phyloP scores from a whole-genome alignment of 768 basidiomycete species.

The Tricholoma sp. region DNA sequence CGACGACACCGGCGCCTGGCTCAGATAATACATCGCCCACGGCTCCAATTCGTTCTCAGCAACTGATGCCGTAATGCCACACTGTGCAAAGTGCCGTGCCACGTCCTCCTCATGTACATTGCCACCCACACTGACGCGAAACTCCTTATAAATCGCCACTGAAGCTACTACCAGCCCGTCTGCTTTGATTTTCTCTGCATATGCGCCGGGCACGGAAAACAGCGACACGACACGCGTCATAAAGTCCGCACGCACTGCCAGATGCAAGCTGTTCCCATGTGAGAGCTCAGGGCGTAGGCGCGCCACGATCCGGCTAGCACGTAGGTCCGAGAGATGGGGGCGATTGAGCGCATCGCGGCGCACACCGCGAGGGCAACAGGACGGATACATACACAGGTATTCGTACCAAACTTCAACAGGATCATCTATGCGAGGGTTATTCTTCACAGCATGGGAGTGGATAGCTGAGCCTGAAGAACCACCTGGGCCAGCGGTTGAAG shows the following conservation, averaged over 20 bases:
- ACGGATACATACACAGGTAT: slow-evolving; percentile 38
- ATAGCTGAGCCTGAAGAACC: background rate
- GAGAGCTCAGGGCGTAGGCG: slow-evolving; percentile 38
- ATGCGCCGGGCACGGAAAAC: slow-evolving; percentile 36
- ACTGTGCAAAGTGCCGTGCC: slow-evolving; percentile 37
- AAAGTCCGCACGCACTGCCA: slow-evolving; percentile 32
- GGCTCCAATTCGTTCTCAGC: slow-evolving; percentile 33
- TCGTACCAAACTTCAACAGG: slow-evolving; percentile 42
- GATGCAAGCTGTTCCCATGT: slow-evolving; percentile 19
- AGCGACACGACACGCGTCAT: slow-evolving; percentile 34
- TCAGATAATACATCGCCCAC: slow-evolving; percentile 31
- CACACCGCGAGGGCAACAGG: slow-evolving; percentile 45
- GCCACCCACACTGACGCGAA: slow-evolving; percentile 25
- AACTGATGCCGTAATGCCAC: slow-evolving; percentile 32
- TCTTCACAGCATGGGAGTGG: slow-evolving; percentile 18
- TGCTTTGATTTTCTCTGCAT: slow-evolving; percentile 32
- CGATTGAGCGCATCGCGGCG: slow-evolving; percentile 32
- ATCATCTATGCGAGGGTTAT: slow-evolving; percentile 43
- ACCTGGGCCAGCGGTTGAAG: slow-evolving; percentile 7
- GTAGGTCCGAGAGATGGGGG: slow-evolving; percentile 38
- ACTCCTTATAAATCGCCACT: slow-evolving; percentile 25
- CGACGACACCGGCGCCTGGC: slow-evolving; percentile 9
- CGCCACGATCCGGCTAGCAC: slow-evolving; percentile 42
- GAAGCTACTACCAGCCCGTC: slow-evolving; percentile 30
- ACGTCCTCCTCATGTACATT: slow-evolving; percentile 23